phyloP scores from a whole-genome alignment of 2,329 filamentous ascomycete species.

The Cercospora berteroae region DNA sequence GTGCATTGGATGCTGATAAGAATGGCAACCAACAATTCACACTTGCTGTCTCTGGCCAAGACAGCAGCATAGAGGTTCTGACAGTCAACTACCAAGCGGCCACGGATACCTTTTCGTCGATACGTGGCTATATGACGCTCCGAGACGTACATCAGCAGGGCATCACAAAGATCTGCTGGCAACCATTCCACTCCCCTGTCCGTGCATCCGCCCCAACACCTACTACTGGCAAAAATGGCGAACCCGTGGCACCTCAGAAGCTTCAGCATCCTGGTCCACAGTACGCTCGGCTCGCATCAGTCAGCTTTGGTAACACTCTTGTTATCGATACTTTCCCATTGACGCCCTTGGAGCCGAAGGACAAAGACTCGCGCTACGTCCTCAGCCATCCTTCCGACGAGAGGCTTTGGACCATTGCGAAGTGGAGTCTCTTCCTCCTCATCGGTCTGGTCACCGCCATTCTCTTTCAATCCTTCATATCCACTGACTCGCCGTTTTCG shows the following conservation, averaged over 20 bases:
- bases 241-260: constrained; percentile 17
- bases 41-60: constrained; percentile 75
- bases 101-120: constrained; percentile 47
- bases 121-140: constrained; percentile 53
- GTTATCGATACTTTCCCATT: constrained; percentile 78
- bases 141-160: constrained; percentile 57
- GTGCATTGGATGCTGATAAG: constrained; percentile 60
- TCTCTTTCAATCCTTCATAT: constrained; percentile 63
- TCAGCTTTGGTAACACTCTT: constrained; percentile 75
- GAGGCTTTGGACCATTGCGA: constrained; percentile 52
- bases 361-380: constrained; percentile 62
- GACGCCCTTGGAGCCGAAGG: constrained; percentile 47
- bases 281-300: constrained; percentile 74
- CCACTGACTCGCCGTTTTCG: constrained; percentile 19
- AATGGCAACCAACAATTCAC: constrained; percentile 71
- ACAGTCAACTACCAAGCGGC: constrained; percentile 68
- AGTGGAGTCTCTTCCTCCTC: constrained; percentile 59
- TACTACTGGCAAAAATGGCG: constrained; percentile 29
- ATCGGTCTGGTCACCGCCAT: constrained; percentile 63
- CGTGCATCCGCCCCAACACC: constrained; percentile 29
- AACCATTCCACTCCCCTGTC: constrained; percentile 45
- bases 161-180: constrained; percentile 56
- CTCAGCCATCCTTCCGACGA: constrained; percentile 59
- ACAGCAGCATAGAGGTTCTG: constrained; percentile 74
- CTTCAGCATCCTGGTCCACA: constrained; percentile 46